These are phyloP conservation scores for Rubia tinctorum DNA, from an alignment of 305 asterid species.

Conservation along the genomic window DNA sequence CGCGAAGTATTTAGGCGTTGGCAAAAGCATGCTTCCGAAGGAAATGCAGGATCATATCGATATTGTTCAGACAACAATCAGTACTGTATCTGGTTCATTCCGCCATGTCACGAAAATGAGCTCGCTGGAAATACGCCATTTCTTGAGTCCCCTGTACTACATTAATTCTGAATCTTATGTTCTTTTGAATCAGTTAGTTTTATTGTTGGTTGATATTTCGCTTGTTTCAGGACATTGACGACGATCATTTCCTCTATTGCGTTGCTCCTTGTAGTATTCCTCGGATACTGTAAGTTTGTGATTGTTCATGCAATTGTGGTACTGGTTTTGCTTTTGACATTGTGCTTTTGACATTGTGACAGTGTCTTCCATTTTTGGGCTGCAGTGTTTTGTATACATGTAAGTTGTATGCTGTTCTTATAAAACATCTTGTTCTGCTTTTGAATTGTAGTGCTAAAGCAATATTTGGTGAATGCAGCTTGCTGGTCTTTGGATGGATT, in stretches of 20 bases:
- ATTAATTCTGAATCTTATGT: background rate
- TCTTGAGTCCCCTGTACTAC: conserved; percentile 27
- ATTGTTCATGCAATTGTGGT: background rate
- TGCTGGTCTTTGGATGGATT: conserved; percentile 32
- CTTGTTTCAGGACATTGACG: conserved; percentile 19
- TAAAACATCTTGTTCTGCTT: background rate
- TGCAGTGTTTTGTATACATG: conserved; percentile 27
- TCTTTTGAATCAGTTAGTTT: background rate
- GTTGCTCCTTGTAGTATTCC: conserved; percentile 26
- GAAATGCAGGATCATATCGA: conserved; percentile 20
- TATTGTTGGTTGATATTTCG: background rate
- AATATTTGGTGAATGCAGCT: conserved; percentile 15
- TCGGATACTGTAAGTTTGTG: conserved; percentile 30
- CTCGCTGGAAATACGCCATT: conserved; percentile 13
- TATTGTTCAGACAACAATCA: background rate
- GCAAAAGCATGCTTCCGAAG: conserved; percentile 15
- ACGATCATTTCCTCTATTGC: conserved; percentile 20
- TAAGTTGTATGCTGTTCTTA: conserved; percentile 10
- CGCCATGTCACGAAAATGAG: conserved; percentile 18
- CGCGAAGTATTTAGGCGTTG: conserved; percentile 24
- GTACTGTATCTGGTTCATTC: conserved; percentile 10
- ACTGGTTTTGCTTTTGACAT: background rate
- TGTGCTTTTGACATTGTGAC: background rate
- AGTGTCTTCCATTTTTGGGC: conserved; percentile 33
- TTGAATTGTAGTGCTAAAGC: background rate